Evolutionary conservation across 371 early-diverging fungal species (phyloP), one percentile per base, ranked within the genome.

Genomic region (Nematocida minor): DNA sequence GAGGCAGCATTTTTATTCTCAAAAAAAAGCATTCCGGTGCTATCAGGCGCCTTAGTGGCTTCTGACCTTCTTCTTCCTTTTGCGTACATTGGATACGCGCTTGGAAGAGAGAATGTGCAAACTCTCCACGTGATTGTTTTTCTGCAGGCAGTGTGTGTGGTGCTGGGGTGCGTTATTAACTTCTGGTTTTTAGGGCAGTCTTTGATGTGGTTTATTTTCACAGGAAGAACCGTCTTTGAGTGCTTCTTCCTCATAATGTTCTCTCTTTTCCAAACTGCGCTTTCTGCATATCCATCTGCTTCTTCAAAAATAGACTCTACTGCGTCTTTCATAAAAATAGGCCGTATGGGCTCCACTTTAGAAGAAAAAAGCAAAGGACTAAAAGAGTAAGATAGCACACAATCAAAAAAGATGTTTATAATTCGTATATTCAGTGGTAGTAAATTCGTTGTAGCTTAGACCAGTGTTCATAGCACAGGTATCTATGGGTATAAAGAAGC

Each of bases 191-290:
- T 70, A 18, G 71, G 63, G 1, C 32, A 70, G 42, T 70, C 71
- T 60, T 22, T 70, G 2, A 54, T 70, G 47, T 70, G 71, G 71
- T 70, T 70, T 63, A 70, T 70, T 18, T 70, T 70, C 31, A 36
- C 71, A 20, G 71, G 71, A 25, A 71, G 71, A 25, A 70, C 71
- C 1, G 38, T 70, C 63, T 70, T 70, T 62, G 71, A 70, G 63
- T 46, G 38, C 32, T 34, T 57, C 42, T 70, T 70, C 48, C 36
- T 70, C 20, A 62, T 62, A n/a, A 6, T 20, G 11, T 70, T 70
- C 40, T 16, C 34, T 60, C 7, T n/a, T 34, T 4, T 22, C n/a
- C 51, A 51, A 1, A 9, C 22, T 1, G 46, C 16, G 1, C 46
- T 46, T 1, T 2, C 14, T 1, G 2, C 20, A 46, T 0, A 16